These are phyloP conservation scores for Apiospora arundinis DNA, from an alignment of 2,329 filamentous ascomycete genomes.

Conservation along the genomic window DNA sequence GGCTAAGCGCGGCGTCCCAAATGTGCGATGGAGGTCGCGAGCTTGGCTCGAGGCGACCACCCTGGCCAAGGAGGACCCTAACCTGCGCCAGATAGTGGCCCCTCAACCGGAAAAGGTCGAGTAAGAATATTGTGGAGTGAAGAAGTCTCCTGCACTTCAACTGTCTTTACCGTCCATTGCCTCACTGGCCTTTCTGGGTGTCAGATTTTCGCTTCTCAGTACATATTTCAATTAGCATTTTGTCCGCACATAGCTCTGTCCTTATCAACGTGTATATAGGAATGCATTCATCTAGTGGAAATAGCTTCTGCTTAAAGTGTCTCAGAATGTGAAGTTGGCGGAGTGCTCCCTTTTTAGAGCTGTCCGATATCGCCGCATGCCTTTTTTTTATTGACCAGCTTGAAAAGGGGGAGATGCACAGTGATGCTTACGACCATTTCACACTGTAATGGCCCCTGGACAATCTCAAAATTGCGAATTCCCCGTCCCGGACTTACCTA, in stretches of 20 bases:
- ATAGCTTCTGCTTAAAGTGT: too few species aligned
- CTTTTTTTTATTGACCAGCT: too few species aligned
- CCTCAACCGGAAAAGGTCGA: background rate
- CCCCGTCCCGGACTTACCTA: too few species aligned
- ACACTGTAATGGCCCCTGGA: too few species aligned
- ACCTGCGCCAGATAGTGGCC: slow-evolving; percentile 24
- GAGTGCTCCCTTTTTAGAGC: too few species aligned
- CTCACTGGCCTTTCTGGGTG: background rate
- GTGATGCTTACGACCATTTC: too few species aligned
- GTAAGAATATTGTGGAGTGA: background rate
- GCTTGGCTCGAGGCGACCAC: slow-evolving; percentile 29
- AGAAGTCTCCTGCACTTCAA: background rate
- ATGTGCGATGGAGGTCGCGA: slow-evolving; percentile 27
- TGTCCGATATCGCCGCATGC: too few species aligned
- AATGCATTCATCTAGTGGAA: too few species aligned
- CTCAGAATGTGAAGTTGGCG: too few species aligned
- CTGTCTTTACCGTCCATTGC: background rate
- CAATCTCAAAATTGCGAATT: too few species aligned
- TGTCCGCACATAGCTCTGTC: background rate
- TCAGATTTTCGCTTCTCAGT: background rate
- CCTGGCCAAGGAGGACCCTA: slow-evolving; percentile 27
- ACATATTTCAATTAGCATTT: background rate
- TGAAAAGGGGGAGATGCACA: too few species aligned
- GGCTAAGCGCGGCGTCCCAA: slow-evolving; percentile 2
- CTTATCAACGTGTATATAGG: background rate